Base-by-base conservation (phyloP, 2,329 filamentous ascomycete species). In the Alternaria atra region DNA sequence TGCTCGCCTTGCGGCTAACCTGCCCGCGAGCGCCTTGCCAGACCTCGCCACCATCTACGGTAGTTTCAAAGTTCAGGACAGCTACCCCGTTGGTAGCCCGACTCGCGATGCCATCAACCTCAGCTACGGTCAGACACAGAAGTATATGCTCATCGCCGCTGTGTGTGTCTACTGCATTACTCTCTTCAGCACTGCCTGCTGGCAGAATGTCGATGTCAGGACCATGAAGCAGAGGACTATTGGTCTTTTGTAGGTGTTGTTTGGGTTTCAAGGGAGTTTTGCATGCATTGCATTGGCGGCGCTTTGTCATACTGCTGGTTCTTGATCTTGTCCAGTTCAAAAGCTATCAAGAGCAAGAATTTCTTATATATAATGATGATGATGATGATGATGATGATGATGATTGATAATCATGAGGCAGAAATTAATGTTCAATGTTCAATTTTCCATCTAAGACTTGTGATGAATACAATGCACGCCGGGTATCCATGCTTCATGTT, bases 61-160 rank as follows among this genome's bases (percentile, higher is more conserved):
- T 30, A 81, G 82, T 64, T 68, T 90, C 25, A 78, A 78, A 0
- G 80, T 79, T 3, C 89, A 91, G 66, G 73, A 87, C 4, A 76
- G 75, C 20, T 90, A 87, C 69, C 76, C 80, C 0, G 67, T 81
- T 29, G 87, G 86, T 1, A 83, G 77, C 4, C 78, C 82, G 0
- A 83, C 81, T 15, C 77, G 89, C 5, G 71, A 80, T 8, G 79
- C 76, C 0, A 80, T 81, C 68, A 73, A 77, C 55, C 52, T 71
- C 32, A 76, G 77, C 8, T 81, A 80, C 46, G 75, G 64, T 6
- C 61, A 75, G 55, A 73, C 77, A 2, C 78, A 80, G 55, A 67
- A 67, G 35, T 77, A 74, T 61, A 79, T 80, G 76, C 67, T 77
- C 5, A 79, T 78, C 51, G 72, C 73, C 3, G 77, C 70, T 17